These are phyloP conservation scores for Xylaria sp. DNA, from an alignment of 2,329 filamentous ascomycete species.

Conservation along the genomic window DNA sequence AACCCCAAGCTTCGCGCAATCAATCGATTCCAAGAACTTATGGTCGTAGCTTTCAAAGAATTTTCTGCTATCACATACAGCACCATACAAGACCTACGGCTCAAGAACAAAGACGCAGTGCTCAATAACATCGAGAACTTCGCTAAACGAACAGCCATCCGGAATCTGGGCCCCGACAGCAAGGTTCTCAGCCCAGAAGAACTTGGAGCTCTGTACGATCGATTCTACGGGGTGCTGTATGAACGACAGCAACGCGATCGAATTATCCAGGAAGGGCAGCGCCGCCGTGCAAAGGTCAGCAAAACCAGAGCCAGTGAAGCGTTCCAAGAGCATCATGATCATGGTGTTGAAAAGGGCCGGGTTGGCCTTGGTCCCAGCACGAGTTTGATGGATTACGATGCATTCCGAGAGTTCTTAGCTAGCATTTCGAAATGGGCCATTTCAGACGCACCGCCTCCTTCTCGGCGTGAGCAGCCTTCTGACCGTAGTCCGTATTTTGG, in stretches of 20 bases:
- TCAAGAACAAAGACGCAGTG: slow-evolving; percentile 94
- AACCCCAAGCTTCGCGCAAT: slow-evolving; percentile 94
- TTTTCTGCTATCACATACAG: slow-evolving; percentile 95
- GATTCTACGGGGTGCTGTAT: slow-evolving; percentile 92
- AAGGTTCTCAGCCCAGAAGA: slow-evolving; percentile 89
- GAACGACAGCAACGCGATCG: slow-evolving; percentile 87
- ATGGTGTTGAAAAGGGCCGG: slow-evolving; percentile 81
- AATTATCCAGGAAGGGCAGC: slow-evolving; percentile 80
- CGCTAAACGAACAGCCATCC: slow-evolving; percentile 93
- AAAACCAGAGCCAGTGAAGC: slow-evolving; percentile 60
- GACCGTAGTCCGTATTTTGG: slow-evolving; percentile 70
- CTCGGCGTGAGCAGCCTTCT: slow-evolving; percentile 59
- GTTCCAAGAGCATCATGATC: slow-evolving; percentile 54
- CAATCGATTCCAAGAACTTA: slow-evolving; percentile 95
- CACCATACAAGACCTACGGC: slow-evolving; percentile 87
- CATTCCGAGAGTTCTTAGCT: slow-evolving; percentile 92
- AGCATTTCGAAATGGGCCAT: slow-evolving; percentile 93
- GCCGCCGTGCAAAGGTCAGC: slow-evolving; percentile 72
- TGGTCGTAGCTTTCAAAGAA: slow-evolving; percentile 99
- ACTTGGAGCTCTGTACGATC: slow-evolving; percentile 89
- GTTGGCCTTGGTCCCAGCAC: slow-evolving; percentile 90
- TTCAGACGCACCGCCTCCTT: slow-evolving; percentile 78
- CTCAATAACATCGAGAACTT: slow-evolving; percentile 97
- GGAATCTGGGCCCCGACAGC: slow-evolving; percentile 95
- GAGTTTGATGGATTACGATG: slow-evolving; percentile 96